Percentiles rank a stretch among this genome's conserved stretches.
phyloP scores from a whole-genome alignment of 192 early-diverging fungal species.

The Backusella circina region DNA sequence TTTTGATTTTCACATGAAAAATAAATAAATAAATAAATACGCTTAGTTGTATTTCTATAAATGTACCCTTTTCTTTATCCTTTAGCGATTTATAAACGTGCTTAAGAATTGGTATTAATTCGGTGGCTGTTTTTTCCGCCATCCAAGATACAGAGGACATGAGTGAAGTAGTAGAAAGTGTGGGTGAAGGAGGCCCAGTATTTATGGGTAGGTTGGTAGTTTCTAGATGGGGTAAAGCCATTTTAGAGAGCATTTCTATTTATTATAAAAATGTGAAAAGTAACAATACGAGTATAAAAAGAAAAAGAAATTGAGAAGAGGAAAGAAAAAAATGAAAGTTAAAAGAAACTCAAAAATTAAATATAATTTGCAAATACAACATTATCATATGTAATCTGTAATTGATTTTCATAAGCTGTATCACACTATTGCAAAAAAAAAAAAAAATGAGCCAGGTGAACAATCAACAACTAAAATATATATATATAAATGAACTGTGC shows the following conservation, averaged over 20 bases:
- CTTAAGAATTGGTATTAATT: slow-evolving; percentile 35
- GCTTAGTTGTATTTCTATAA: background rate
- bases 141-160: slow-evolving; percentile 38
- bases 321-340: background rate
- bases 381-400: background rate
- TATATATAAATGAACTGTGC: background rate
- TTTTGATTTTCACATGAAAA: slow-evolving; percentile 24
- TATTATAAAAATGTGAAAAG: background rate
- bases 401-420: slow-evolving; percentile 3
- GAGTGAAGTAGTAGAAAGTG: slow-evolving; percentile 30
- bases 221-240: background rate
- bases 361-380: background rate
- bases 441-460: background rate
- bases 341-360: background rate
- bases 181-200: slow-evolving; percentile 30
- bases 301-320: background rate
- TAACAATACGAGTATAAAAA: background rate
- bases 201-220: background rate
- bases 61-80: slow-evolving; percentile 39
- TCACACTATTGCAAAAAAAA: background rate
- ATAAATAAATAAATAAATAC: background rate
- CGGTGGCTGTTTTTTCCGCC: slow-evolving; percentile 32
- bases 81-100: slow-evolving; percentile 34
- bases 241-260: background rate
- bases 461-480: background rate